Base-by-base conservation (phyloP, 495 filamentous ascomycete genomes). In the Xylaria telfairii region DNA sequence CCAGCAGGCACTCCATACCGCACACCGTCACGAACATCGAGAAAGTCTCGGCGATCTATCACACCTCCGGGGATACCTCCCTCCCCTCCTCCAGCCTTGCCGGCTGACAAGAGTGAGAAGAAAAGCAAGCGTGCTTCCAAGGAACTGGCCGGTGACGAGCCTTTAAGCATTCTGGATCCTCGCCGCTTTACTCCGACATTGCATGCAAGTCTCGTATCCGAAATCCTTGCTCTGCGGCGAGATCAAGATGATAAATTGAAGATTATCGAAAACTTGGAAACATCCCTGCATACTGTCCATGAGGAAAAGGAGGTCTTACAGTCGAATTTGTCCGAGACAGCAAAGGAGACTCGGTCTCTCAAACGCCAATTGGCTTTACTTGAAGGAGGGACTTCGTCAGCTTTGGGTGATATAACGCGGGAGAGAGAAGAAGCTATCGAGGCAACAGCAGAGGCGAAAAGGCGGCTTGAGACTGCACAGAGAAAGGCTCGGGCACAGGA, bases 181-280 rank as follows among this genome's bases (percentile, higher is more conserved):
- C 89, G 94, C 63, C 87, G 95, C 24, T 97, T 99, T 74, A 98
- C 96, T 6, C 96, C 96, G 4, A 98, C 94, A 2, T 86, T 98
- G 24, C 96, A 98, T 81, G 96, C 96, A 17, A 97, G 92, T 56
- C 86, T 99, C 9, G 95, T 99, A 7, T 93, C 95, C 0, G 95
- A 99, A 78, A 99, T 99, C 70, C 87, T 98, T 30, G 88, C 90
- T 1, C 80, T 99, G 54, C 89, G 94, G 4, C 86, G 96, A 54
- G 96, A 98, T 69, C 87, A 97, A 65, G 96, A 98, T 77, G 91
- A 89, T 51, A 98, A 96, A 78, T 85, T 90, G 24, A 92, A 90
- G 71, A 85, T 92, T 39, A 94, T 99, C 51, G 93, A 97, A 78
- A 86, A 86, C 41, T 83, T 99, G 41, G 96, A 99, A 82, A 82